These are phyloP conservation scores for Skeletonema potamos DNA, from an alignment of 108 stramenopile genomes.

Conservation along the genomic window DNA sequence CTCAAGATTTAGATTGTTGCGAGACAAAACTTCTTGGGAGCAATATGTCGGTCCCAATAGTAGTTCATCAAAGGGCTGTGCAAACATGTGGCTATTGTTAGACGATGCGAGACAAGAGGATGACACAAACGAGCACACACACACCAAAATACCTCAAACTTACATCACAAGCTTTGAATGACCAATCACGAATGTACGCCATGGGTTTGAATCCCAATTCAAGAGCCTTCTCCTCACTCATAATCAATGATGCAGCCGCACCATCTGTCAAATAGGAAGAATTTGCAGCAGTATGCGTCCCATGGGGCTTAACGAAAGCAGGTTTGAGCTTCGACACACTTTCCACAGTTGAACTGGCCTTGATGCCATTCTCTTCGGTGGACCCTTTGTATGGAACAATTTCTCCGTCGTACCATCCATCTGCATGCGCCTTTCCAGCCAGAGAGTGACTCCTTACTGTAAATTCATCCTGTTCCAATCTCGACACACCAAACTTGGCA, in stretches of 20 bases:
- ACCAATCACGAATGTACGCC: slow-evolving; percentile 92
- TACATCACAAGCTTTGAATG: slow-evolving; percentile 93
- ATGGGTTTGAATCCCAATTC: slow-evolving; percentile 94
- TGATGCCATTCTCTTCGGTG: slow-evolving; percentile 94
- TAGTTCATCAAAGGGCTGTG: slow-evolving; percentile 92
- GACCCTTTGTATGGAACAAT: slow-evolving; percentile 87
- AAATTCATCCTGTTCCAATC: slow-evolving; percentile 95
- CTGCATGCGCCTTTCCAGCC: slow-evolving; percentile 92
- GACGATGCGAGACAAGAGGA: neutral
- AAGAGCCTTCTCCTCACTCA: slow-evolving; percentile 93
- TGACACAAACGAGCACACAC: neutral
- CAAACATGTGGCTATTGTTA: neutral
- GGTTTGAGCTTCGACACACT: slow-evolving; percentile 93
- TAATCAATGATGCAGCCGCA: slow-evolving; percentile 90
- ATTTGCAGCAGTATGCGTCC: slow-evolving; percentile 99
- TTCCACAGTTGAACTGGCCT: slow-evolving; percentile 91
- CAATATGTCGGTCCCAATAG: slow-evolving; percentile 92
- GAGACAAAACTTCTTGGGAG: slow-evolving; percentile 74
- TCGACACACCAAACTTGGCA: slow-evolving; percentile 92
- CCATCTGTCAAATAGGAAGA: slow-evolving; percentile 97
- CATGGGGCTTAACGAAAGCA: slow-evolving; percentile 96
- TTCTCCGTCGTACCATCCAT: slow-evolving; percentile 94
- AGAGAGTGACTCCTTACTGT: slow-evolving; percentile 87
- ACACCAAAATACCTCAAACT: neutral
- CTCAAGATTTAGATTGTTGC: slow-evolving; percentile 76